Conservation (phyloP, 352 stramenopile genomes). For the Phytopythium cucurbitacearum region DNA sequence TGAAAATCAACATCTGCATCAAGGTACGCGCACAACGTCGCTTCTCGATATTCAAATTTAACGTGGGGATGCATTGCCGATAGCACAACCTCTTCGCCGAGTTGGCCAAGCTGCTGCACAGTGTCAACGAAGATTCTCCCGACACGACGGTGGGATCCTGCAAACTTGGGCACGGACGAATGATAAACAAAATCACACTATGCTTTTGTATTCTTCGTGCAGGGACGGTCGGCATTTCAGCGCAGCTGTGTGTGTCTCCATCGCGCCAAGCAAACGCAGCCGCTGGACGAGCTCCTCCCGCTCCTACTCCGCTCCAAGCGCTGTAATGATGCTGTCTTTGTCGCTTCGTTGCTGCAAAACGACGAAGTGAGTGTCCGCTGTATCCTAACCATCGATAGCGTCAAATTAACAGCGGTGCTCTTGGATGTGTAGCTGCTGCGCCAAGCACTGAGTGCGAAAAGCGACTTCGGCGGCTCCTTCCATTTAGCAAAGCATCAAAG, state of each 20-base stretch:
- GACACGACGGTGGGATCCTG: conserved; percentile 32
- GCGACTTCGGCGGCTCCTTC: conserved; percentile 22
- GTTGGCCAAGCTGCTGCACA: conserved; percentile 27
- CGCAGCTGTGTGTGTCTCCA: conserved; percentile 38
- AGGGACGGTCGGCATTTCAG: conserved; percentile 65
- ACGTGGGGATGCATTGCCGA: no score
- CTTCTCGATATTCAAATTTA: conserved; percentile 11
- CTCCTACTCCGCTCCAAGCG: conserved; percentile 15
- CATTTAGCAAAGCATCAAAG: conserved; percentile 13
- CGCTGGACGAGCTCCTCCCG: conserved; percentile 19
- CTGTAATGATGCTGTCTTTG: conserved; percentile 43
- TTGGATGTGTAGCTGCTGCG: conserved; percentile 13
- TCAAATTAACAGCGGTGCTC: background rate
- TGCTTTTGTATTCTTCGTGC: background rate
- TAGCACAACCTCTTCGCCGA: conserved; percentile 38
- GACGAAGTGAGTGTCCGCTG: conserved; percentile 21
- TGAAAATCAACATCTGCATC: conserved; percentile 68
- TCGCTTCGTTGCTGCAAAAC: conserved; percentile 44
- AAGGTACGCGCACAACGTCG: conserved; percentile 44
- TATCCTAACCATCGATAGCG: background rate
- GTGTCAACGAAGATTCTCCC: conserved; percentile 21
- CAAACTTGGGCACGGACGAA: background rate
- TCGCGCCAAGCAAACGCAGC: conserved; percentile 18
- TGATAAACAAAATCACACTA: background rate
- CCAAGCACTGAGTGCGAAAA: conserved; percentile 17